Evolutionary conservation across 78 protist genomes (phyloP), one percentile per base, ranked within the genome.

Genomic region (Protostelium mycophagum): DNA sequence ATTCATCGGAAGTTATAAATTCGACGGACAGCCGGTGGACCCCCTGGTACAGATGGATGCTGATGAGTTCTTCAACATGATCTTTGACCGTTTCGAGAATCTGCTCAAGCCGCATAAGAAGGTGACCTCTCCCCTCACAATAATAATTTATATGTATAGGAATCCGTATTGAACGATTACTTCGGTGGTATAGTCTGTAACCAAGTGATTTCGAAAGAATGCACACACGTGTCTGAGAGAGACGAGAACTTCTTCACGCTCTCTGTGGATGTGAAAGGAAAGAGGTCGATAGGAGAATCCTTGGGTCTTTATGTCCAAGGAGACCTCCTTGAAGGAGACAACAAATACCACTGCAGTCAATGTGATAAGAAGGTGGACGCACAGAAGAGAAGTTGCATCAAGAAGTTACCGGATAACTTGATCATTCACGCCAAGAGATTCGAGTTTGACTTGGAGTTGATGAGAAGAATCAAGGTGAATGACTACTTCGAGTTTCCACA

Each of bases 311-410:
- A 91, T 83, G 91, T 95, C 0, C 93, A 93, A 10, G 96, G 97
- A 36, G 97, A 96, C 51, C 38, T 90, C 73, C 93, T 97, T 1
- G 97, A 96, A 37, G 98, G 98, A 29, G 98, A 96, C 86, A 97
- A 97, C 95, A 86, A 90, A 93, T 97, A 95, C 92, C 85, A 83
- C 38, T 97, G 98, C 91, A 92, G 91, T 25, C 85, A 88, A 38
- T 92, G 95, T 36, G 51, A 85, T 37, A 37, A 63, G 63, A 88
- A 97, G 86, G 95, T 92, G 37, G 90, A 83, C 34, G 95, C 96
- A 0, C 37, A 84, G 34, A 92, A 91, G 91, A 88, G 97, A 83
- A 38, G 93, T 28, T 96, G 97, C 88, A 85, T 96, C 35, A 83
- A 91, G 86, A 9, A 34, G 29, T 92, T 96, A 34, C 97, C 98